Conservation (phyloP, 2,329 filamentous ascomycete genomes). For the Fusarium pseudonygamai region DNA sequence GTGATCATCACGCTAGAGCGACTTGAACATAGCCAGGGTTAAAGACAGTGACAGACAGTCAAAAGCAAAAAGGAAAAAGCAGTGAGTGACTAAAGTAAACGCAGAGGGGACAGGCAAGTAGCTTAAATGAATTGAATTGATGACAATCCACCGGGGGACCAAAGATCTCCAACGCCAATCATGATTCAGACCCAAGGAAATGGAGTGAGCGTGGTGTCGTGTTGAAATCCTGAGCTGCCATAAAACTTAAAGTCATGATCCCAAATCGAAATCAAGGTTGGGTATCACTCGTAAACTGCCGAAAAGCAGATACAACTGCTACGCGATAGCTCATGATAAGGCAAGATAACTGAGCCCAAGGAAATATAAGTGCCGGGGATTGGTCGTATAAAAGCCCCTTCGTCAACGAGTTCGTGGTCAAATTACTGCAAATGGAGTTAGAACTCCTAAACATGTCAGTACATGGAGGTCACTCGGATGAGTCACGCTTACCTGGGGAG, state of each 20-base stretch:
- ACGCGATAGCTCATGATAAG: constrained; percentile 34
- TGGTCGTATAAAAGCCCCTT: constrained; percentile 39
- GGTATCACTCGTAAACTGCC: constrained; percentile 41
- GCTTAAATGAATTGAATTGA: constrained; percentile 50
- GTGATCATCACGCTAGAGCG: constrained; percentile 35
- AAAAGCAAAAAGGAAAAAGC: constrained; percentile 39
- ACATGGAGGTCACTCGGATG: not conserved
- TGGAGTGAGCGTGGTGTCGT: constrained; percentile 45
- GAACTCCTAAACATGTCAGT: constrained; percentile 21
- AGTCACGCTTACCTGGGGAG: constrained; percentile 51
- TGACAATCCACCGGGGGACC: constrained; percentile 49
- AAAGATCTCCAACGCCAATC: constrained; percentile 55
- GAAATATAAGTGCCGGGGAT: constrained; percentile 38
- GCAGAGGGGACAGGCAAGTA: constrained; percentile 40
- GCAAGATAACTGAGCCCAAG: constrained; percentile 43
- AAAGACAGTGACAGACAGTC: constrained; percentile 35
- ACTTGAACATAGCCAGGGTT: constrained; percentile 17
- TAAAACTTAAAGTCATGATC: constrained; percentile 45
- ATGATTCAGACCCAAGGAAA: constrained; percentile 52
- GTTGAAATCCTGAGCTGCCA: constrained; percentile 45
- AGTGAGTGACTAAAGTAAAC: constrained; percentile 41
- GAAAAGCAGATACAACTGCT: constrained; percentile 38
- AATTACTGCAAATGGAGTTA: constrained; percentile 40
- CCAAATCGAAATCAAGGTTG: constrained; percentile 38
- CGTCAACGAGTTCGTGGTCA: constrained; percentile 44